Evolutionary conservation across 2,329 filamentous ascomycete genomes (phyloP), one percentile per base, ranked within the genome.

Genomic region (Fusarium devonianum): DNA sequence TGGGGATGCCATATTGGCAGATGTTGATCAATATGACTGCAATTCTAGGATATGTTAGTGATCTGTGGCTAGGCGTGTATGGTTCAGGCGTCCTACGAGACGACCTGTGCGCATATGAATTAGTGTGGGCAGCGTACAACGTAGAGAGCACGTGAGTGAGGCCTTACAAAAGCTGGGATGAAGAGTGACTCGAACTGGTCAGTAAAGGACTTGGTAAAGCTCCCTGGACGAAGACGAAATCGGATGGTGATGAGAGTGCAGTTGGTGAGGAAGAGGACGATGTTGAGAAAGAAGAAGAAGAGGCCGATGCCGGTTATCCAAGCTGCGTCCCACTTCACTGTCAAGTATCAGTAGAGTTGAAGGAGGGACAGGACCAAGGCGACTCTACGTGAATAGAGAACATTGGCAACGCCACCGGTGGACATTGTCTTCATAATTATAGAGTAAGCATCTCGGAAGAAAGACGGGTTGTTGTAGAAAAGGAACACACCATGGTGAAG

Each of bases 171-270:
- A 2, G 89, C 82, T 0, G 89, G 88, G 12, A 90, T 84, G 67
- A 93, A 94, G 1, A 93, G 76, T 8, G 84, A 88, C 67, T 95
- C 90, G 0, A 87, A 86, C 10, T 89, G 89, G 71, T 93, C 89
- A 6, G 84, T 75, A 51, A 94, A 87, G 0, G 88, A 90, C 11
- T 82, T 77, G 49, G 78, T 79, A 66, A 93, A 90, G 7, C 85
- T 89, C 13, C 85, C 83, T 0, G 88, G 88, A 47, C 86, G 85
- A 60, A 82, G 78, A 61, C 80, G 81, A 69, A 95, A 94, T 14
- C 89, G 83, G 8, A 85, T 71, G 8, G 81, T 77, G 26, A 93
- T 82, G 61, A 90, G 78, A 37, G 78, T 65, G 66, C 83, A 84
- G 58, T 91, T 87, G 38, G 77, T 69, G 10, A 85, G 25, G 62